Percentiles rank a stretch among this genome's conserved stretches.
Evolutionary conservation across 78 protist species (phyloP).

Genomic region (Chrysochromulina tobinii): DNA sequence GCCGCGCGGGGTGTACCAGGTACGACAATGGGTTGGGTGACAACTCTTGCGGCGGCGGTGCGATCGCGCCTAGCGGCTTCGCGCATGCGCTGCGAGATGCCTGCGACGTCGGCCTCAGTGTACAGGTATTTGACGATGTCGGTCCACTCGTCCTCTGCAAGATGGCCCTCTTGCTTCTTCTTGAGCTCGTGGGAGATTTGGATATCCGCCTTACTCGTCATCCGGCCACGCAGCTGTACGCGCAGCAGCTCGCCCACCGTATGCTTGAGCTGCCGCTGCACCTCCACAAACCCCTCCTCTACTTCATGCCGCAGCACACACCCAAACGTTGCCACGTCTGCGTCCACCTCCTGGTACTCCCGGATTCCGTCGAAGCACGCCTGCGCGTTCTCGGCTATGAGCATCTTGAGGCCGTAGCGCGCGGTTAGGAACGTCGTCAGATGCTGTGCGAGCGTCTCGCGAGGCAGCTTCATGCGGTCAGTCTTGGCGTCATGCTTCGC

Average conservation of each 20-base stretch:
- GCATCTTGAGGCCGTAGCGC: constrained; percentile 12
- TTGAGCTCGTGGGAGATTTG: no score
- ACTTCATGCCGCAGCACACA: constrained; percentile 41
- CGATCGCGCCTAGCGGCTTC: no score
- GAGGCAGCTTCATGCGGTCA: constrained; percentile 29
- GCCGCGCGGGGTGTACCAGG: no score
- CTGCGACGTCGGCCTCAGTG: no score
- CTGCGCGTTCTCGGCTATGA: neutral
- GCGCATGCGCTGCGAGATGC: no score
- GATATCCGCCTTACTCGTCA: no score
- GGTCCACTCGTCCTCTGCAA: no score
- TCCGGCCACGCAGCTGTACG: constrained; percentile 13
- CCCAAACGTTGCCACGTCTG: constrained; percentile 57
- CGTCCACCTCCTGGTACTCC: neutral
- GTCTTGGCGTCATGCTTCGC: constrained; percentile 34
- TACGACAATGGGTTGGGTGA: no score
- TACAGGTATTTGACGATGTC: no score
- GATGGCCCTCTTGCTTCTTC: no score
- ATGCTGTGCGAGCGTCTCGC: constrained; percentile 60
- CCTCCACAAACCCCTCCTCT: constrained; percentile 49
- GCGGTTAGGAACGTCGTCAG: constrained; percentile 41
- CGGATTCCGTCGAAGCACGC: neutral
- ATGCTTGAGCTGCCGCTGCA: constrained; percentile 40
- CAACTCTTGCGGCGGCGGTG: no score
- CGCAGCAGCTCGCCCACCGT: constrained; percentile 51